Evolutionary conservation across 2,329 filamentous ascomycete genomes (phyloP), one percentile per base, ranked within the genome.

Genomic region (Mycosphaerella sp.): DNA sequence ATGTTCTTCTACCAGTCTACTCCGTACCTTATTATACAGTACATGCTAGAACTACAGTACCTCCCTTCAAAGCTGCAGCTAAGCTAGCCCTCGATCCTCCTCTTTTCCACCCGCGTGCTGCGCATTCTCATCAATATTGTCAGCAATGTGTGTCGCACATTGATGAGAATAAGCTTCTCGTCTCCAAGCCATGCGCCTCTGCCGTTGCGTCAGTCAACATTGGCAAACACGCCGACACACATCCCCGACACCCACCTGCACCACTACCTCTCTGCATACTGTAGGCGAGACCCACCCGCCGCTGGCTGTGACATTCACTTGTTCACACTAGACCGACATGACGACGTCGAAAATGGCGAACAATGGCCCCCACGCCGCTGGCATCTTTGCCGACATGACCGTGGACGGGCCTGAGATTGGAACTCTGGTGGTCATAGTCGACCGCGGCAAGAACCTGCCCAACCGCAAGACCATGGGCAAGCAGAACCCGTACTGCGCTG

Each of bases 401-500:
- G 81, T 95, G 51, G 91, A 97, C 68, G 93, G 93, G 1, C 91
- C 93, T 3, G 79, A 87, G 54, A 96, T 98, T 64, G 93, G 93
- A 60, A 97, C 90, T 1, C 76, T 98, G 61, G 89, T 98, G 41
- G 80, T 89, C 51, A 85, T 98, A 63, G 82, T 97, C 64, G 93
- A 98, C 73, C 81, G 90, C 61, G 93, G 90, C 46, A 97, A 95
- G 80, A 98, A 98, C 69, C 74, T 98, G 61, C 93, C 93, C 44
- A 98, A 98, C 72, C 77, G 89, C 62, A 95, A 95, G 75, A 93
- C 89, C 5, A 96, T 98, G 76, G 93, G 93, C 50, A 98, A 98
- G 73, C 93, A 98, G 73, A 90, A 97, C 68, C 91, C 93, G 0
- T 98, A 97, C 71, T 96, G 90, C 71, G 93, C 93, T 34, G 90